Evolutionary conservation across 1,284 basidiomycete genomes (phyloP), one percentile per base, ranked within the genome.

Genomic region (Ganoderma leucocontextum): DNA sequence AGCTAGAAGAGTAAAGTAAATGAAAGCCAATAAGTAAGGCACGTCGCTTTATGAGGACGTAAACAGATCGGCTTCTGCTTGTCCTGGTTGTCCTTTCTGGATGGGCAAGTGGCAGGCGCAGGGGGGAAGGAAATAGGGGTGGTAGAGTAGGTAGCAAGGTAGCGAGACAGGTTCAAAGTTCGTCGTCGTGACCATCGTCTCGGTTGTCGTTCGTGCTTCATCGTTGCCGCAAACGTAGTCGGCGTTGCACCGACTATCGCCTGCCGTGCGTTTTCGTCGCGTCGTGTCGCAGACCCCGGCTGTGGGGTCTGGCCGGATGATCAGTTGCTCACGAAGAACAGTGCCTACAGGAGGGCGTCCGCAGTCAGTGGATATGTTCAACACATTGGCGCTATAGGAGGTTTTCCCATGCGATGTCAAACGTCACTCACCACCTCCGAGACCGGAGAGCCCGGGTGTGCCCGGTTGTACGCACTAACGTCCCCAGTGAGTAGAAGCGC

Each of bases 401-500:
- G 25, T 5, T 33, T 47, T 22, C 49, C 19, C 49, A 29, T 7
- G 49, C 36, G 57, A 58, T 12, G 12, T n/a, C 36, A n/a, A 58
- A 17, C 25, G 44, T 29, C 44, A 70, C 72, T 65, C 55, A 73
- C 72, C 69, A 69, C 72, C 33, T 73, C 72, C 29, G 60, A 49
- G 41, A 64, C 57, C 4, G 42, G 38, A 4, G 67, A 63, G 39
- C 38, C 63, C 39, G 68, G 38, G 61, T 70, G 69, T 47, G 69
- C 72, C 59, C 44, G 17, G 60, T 75, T 73, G 65, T 72, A 75
- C 49, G 70, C 67, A 44, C 9, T 53, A 38, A 72, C 60, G 58
- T 75, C 71, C 12, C 72, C 72, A 0, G 71, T 71, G 49, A 77
- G 62, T 55, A 73, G 36, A 7, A 77, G 67, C 44, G 65, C 35